Evolutionary conservation across 495 filamentous ascomycete species (phyloP), one percentile per base, ranked within the genome.

Genomic region (Xanthoparmelia taractica): DNA sequence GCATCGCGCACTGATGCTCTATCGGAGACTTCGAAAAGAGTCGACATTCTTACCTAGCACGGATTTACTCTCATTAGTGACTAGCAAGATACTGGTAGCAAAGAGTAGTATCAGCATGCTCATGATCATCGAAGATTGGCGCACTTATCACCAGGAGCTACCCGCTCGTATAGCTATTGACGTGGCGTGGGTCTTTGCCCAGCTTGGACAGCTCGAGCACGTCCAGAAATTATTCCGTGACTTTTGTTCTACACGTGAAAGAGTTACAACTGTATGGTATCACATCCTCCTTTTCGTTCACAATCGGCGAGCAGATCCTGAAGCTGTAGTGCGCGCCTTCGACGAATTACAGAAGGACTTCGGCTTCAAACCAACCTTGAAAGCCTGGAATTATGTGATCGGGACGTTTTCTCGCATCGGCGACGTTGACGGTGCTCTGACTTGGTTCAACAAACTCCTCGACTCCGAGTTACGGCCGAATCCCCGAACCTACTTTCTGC

Each of bases 301-400:
- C 71, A 85, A 89, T 6, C 78, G 79, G 34, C 73, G 80, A 58
- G 87, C 84, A 0, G 83, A 95, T 60, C 71, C 86, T 2, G 63
- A 73, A 25, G 78, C 82, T 43, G 84, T 86, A 15, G 67, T 76
- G 5, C 68, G 74, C 13, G 80, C 86, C 58, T 91, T 96, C 58
- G 56, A 83, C 33, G 74, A 82, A 13, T 78, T 90, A 4, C 66
- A 71, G 17, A 68, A 72, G 2, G 78, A 82, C 55, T 84, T 84
- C 62, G 74, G 77, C 0, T 66, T 89, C 18, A 57, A 74, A 23
- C 85, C 83, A 25, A 80, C 81, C 64, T 71, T 74, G 0, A 64
- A 74, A 17, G 82, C 80, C 50, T 95, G 86, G 85, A 96, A 97
- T 69, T 86, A 88, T 36, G 70, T 96, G 38, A 75, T 98, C 20